Conservation (phyloP, 768 basidiomycete genomes). For the Amanita exitialis region DNA sequence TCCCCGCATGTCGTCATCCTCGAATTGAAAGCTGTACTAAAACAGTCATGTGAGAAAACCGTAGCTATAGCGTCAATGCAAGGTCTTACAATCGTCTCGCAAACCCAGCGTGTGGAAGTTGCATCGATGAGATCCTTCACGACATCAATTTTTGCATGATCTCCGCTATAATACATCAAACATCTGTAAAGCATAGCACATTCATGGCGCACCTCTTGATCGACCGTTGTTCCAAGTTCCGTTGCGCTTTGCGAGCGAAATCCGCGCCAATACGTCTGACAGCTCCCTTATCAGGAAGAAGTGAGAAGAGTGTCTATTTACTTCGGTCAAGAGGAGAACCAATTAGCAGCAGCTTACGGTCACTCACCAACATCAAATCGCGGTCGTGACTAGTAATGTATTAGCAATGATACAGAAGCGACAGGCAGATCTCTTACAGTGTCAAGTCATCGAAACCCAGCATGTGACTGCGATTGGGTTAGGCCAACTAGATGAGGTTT, state of each 20-base stretch:
- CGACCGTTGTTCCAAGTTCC: conserved; percentile 9
- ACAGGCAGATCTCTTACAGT: conserved; percentile 6
- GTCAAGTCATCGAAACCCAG: conserved; percentile 12
- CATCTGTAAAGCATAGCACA: not conserved
- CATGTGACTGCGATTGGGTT: conserved; percentile 9
- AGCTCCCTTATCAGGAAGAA: conserved; percentile 11
- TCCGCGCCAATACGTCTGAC: conserved; percentile 10
- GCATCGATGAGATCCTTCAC: conserved; percentile 16
- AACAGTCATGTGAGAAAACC: not conserved
- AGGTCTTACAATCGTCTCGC: conserved; percentile 14
- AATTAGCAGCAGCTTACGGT: not conserved
- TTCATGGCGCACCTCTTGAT: not conserved
- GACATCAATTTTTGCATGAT: conserved; percentile 12
- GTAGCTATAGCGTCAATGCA: not conserved
- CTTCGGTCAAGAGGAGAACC: not conserved
- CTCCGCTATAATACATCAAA: not conserved
- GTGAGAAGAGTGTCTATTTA: conserved; percentile 12
- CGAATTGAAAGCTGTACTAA: not conserved
- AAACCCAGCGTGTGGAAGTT: conserved; percentile 18
- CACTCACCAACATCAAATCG: conserved; percentile 13
- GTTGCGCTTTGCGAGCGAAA: conserved; percentile 10
- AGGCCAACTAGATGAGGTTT: not conserved
- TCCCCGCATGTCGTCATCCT: not conserved
- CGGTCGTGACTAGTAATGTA: conserved; percentile 11
- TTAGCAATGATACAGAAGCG: not conserved